These are phyloP conservation scores for Cairneyella variabilis DNA, from an alignment of 495 filamentous ascomycete species.

Conservation along the genomic window DNA sequence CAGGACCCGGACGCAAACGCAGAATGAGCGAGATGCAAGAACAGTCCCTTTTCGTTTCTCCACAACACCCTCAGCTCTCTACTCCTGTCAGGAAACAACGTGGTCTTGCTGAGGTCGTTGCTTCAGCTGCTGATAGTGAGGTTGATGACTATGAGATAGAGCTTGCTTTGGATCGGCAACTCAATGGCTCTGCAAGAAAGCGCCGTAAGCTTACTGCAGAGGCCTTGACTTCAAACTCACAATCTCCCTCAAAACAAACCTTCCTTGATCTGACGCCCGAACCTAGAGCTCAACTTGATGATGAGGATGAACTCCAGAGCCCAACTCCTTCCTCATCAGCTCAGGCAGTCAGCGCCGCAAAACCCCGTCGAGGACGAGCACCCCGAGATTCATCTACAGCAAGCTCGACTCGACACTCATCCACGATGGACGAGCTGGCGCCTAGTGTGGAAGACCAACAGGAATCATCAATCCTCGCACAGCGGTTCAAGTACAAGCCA, in stretches of 20 bases:
- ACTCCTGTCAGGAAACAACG: conserved; percentile 14
- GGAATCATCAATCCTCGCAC: no score
- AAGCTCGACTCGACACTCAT: no score
- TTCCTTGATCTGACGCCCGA: no score
- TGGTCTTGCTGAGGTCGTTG: conserved; percentile 10
- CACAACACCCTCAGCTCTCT: conserved; percentile 8
- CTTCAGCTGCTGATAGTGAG: not conserved
- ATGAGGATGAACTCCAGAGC: not conserved
- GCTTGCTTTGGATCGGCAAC: conserved; percentile 7
- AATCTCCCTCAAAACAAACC: no score
- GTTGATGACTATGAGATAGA: conserved; percentile 4
- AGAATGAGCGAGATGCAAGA: not conserved
- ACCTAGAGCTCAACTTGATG: not conserved
- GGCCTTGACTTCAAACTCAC: no score
- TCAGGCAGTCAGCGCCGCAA: not conserved
- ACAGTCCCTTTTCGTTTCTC: not conserved
- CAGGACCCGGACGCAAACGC: not conserved
- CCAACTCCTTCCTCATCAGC: not conserved
- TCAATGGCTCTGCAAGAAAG: conserved; percentile 1
- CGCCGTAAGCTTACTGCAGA: not conserved
- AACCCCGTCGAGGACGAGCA: no score
- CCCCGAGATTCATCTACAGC: no score
- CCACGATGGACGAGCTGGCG: no score
- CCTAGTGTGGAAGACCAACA: no score
- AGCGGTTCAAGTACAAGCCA: no score